phyloP scores from a whole-genome alignment of 2,329 filamentous ascomycete genomes.

The Sporothrix phasma region DNA sequence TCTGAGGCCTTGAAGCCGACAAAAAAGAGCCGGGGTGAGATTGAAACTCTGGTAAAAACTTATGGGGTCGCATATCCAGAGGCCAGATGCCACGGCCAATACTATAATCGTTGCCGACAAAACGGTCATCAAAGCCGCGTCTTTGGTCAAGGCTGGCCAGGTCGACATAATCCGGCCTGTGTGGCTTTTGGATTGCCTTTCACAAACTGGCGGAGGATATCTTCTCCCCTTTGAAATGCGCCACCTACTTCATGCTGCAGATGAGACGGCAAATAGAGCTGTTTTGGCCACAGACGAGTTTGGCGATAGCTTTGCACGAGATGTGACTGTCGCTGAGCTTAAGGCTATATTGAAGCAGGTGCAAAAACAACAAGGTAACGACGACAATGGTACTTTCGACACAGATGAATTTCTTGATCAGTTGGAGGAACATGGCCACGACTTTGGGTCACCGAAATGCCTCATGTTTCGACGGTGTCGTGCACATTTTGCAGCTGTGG shows the following conservation, averaged over 20 bases:
- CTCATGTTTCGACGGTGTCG: slow-evolving; percentile 42
- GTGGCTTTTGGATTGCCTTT: slow-evolving; percentile 79
- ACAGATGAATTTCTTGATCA: slow-evolving; percentile 40
- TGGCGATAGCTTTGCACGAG: slow-evolving; percentile 73
- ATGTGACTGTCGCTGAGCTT: slow-evolving; percentile 33
- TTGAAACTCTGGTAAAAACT: slow-evolving; percentile 73
- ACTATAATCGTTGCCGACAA: slow-evolving; percentile 74
- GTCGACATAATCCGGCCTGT: slow-evolving; percentile 65
- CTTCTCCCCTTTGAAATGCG: slow-evolving; percentile 51
- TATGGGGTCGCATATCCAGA: slow-evolving; percentile 80
- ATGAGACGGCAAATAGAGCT: slow-evolving; percentile 44
- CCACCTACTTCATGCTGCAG: slow-evolving; percentile 64
- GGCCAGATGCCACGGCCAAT: slow-evolving; percentile 47
- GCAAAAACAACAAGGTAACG: slow-evolving; percentile 16
- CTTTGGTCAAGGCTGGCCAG: slow-evolving; percentile 59
- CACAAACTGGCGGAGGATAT: slow-evolving; percentile 43
- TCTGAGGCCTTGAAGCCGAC: slow-evolving; percentile 60
- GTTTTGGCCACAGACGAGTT: slow-evolving; percentile 60
- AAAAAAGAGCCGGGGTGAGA: slow-evolving; percentile 66
- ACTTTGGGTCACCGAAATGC: slow-evolving; percentile 39
- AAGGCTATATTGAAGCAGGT: slow-evolving; percentile 32
- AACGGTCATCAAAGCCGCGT: slow-evolving; percentile 70
- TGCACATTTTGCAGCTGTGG: slow-evolving; percentile 31
- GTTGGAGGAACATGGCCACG: slow-evolving; percentile 46
- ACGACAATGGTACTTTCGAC: slow-evolving; percentile 28